Evolutionary conservation across 176 grass and related monocot species (phyloP), one percentile per base, ranked within the genome.

Genomic region (Guadua angustifolia): DNA sequence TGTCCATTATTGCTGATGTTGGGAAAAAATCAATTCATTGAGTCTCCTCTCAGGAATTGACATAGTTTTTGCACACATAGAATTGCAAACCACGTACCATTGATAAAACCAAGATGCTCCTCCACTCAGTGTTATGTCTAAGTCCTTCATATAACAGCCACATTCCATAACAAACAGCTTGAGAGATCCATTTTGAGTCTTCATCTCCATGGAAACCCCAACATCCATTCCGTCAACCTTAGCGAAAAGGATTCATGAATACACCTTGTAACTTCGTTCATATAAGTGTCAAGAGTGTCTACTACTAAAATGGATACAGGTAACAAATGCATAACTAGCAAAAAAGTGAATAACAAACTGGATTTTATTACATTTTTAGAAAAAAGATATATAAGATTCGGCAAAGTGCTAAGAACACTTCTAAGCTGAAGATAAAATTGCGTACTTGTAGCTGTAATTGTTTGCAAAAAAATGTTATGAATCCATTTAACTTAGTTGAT

Each of bases 31-130:
- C 32, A 65, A 55, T 67, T 84, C 33, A 53, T 32, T 7, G 26
- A 63, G 24, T 16, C 13, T 42, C 0, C 32, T 66, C 61, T 38
- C 63, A 75, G 21, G 38, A 80, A 7, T 63, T 19, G 57, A 71
- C 2, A 74, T 42, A 51, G 56, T 80, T 69, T 79, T 39, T 77
- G 39, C 44, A 25, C 10, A 55, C 73, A 29, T 49, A 73, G 7
- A 83, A 47, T 3, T 62, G 5, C 35, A 66, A 90, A 66, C 22
- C 29, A 29, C 79, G 8, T 95, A 98, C 95, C 90, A 81, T 91
- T 98, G 95, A 92, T 98, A 98, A 75, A 98, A 93, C 95, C 95
- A 98, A 83, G 95, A 95, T 78, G 89, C 86, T 74, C 91, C 95
- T 55, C 95, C 95, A 78, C 89, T 85, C 78, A 94, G 70, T 57